These are phyloP conservation scores for Henckelia pumila DNA, from an alignment of 257 asterid species.

Conservation along the genomic window DNA sequence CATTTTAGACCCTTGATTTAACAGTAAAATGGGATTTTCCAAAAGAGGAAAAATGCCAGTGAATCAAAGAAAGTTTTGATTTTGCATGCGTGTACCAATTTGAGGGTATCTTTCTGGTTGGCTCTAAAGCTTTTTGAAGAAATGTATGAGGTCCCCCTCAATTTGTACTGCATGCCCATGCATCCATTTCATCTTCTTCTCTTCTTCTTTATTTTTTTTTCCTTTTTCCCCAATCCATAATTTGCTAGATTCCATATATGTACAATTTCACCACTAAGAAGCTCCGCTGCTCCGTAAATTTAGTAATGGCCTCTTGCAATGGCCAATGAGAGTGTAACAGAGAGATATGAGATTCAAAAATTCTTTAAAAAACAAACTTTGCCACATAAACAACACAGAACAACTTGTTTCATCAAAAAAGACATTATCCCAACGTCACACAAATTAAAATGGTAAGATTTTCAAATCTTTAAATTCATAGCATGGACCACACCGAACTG, in stretches of 20 bases:
- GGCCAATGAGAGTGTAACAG: neutral
- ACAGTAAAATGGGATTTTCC: constrained; percentile 24
- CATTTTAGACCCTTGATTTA: constrained; percentile 24
- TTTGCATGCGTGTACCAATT: constrained; percentile 36
- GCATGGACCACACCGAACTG: constrained; percentile 32
- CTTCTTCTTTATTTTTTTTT: too few relatives aligned
- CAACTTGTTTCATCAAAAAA: neutral
- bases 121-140: constrained; percentile 14
- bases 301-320: neutral
- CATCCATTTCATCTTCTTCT: constrained; percentile 9
- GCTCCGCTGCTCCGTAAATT: neutral
- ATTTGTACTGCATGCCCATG: constrained; percentile 28
- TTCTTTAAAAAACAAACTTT: neutral
- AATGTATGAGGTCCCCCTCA: constrained; percentile 28
- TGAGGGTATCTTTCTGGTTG: constrained; percentile 22
- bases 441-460: constrained; percentile 21
- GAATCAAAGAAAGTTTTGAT: constrained; percentile 29
- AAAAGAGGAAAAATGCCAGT: constrained; percentile 33
- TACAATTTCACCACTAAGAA: neutral
- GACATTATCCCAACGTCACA: constrained; percentile 3
- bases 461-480: constrained; percentile 32
- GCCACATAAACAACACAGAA: neutral
- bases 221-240: neutral
- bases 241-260: constrained; percentile 1
- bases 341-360: neutral